Evolutionary conservation across 495 filamentous ascomycete species (phyloP).

Genomic region (Aspergillus biplanus): DNA sequence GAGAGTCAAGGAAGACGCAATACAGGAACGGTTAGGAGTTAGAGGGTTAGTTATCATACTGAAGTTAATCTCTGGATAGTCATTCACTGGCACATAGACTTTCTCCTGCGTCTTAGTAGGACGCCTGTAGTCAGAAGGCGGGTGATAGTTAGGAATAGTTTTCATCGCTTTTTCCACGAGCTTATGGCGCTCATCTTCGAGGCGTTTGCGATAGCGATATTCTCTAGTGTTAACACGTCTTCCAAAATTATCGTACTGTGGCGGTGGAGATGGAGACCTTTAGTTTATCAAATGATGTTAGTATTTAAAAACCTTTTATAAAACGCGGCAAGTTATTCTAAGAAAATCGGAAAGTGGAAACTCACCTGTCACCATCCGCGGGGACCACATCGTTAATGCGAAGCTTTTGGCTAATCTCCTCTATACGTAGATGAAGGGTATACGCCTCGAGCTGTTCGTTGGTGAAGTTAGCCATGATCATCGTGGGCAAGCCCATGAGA

Average conservation of each 20-base stretch:
- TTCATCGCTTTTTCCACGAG: conserved; percentile 98
- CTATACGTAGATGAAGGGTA: conserved; percentile 89
- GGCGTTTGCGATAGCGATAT: conserved; percentile 93
- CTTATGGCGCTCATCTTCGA: conserved; percentile 98
- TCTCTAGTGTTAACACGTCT: conserved; percentile 98
- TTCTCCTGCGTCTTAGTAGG: conserved; percentile 99
- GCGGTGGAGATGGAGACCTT: conserved; percentile 93
- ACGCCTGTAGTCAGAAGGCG: conserved; percentile 94
- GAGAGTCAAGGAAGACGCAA: conserved; percentile 50
- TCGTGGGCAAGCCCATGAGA: conserved; percentile 94
- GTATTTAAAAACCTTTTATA: background rate
- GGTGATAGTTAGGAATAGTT: conserved; percentile 97
- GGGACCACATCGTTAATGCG: conserved; percentile 98
- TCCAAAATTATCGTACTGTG: conserved; percentile 98
- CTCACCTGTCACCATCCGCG: conserved; percentile 85
- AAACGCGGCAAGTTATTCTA: background rate
- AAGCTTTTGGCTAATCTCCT: conserved; percentile 98
- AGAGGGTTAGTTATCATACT: conserved; percentile 99
- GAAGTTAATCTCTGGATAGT: conserved; percentile 99
- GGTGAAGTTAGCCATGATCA: conserved; percentile 96
- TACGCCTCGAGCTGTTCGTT: conserved; percentile 97
- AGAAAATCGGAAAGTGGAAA: conserved; percentile 3
- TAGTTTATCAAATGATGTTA: conserved; percentile 23
- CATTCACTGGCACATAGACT: conserved; percentile 99
- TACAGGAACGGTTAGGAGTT: conserved; percentile 69